These are phyloP conservation scores for Epichloe gansuensis DNA, from an alignment of 2,329 filamentous ascomycete species.

Conservation along the genomic window DNA sequence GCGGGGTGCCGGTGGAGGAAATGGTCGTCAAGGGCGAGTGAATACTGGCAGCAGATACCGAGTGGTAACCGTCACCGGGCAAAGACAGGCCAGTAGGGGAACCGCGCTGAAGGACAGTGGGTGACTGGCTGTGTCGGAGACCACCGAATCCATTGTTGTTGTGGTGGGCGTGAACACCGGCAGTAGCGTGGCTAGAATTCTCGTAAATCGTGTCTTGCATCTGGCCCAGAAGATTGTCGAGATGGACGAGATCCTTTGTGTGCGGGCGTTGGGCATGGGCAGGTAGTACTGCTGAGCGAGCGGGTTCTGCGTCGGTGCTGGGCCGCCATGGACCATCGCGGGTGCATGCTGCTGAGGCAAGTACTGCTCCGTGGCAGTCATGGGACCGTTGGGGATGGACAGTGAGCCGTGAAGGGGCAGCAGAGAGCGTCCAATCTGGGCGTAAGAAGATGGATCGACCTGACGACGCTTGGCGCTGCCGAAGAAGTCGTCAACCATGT, in stretches of 20 bases:
- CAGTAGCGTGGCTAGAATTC: constrained; percentile 70
- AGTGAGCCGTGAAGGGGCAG: constrained; percentile 66
- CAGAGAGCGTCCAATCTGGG: constrained; percentile 80
- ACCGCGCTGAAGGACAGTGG: constrained; percentile 29
- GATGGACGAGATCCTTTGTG: constrained; percentile 87
- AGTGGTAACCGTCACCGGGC: constrained; percentile 24
- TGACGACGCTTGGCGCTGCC: constrained; percentile 83
- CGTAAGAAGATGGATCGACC: constrained; percentile 81
- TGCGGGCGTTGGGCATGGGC: constrained; percentile 75
- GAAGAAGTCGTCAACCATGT: constrained; percentile 89
- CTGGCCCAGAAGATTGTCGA: constrained; percentile 90
- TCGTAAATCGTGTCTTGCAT: constrained; percentile 96
- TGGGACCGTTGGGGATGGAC: constrained; percentile 43
- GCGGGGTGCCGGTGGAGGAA: constrained; percentile 61
- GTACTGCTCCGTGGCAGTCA: constrained; percentile 39
- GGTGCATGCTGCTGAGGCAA: constrained; percentile 31
- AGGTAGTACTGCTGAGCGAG: constrained; percentile 69
- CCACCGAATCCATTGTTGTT: constrained; percentile 52
- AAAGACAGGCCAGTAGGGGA: constrained; percentile 21
- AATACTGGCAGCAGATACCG: constrained; percentile 42
- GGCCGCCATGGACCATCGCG: constrained; percentile 40
- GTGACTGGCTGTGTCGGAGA: constrained; percentile 46
- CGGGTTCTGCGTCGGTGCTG: constrained; percentile 45
- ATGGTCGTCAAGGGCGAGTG: constrained; percentile 48
- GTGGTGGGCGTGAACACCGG: constrained; percentile 65